These are phyloP conservation scores for Thecaphora frezii DNA, from an alignment of 1,284 basidiomycete species.

Conservation along the genomic window DNA sequence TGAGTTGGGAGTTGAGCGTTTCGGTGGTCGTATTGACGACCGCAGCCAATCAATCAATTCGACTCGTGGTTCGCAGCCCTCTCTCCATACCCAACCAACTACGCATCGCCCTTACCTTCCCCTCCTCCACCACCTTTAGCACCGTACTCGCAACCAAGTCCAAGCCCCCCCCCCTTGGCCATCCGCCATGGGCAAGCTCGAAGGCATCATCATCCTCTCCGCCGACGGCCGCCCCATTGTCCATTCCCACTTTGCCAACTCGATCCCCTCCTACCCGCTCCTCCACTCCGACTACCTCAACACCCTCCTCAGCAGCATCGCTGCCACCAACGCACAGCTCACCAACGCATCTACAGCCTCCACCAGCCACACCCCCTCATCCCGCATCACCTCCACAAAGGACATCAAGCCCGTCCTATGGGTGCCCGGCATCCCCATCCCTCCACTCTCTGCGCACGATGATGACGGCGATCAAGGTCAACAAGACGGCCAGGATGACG, in stretches of 20 bases:
- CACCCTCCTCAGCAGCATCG: constrained; percentile 64
- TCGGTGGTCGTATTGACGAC: too few relatives aligned
- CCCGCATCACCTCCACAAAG: constrained; percentile 29
- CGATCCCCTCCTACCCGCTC: constrained; percentile 75
- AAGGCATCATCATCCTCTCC: constrained; percentile 87
- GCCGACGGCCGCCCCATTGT: constrained; percentile 81
- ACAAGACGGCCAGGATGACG: constrained; percentile 10
- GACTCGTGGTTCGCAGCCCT: too few relatives aligned
- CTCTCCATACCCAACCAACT: too few relatives aligned
- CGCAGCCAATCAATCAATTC: too few relatives aligned
- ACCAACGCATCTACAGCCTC: constrained; percentile 6
- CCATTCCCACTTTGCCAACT: constrained; percentile 83
- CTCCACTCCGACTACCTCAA: constrained; percentile 84
- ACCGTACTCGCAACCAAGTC: too few relatives aligned
- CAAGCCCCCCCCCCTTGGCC: too few relatives aligned
- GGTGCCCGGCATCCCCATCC: constrained; percentile 41
- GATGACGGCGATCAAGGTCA: constrained; percentile 19
- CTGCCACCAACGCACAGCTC: constrained; percentile 31
- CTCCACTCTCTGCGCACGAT: constrained; percentile 15
- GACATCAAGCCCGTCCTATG: constrained; percentile 41
- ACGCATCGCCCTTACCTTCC: too few relatives aligned
- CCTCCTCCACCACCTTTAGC: too few relatives aligned
- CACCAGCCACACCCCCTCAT: constrained; percentile 1
- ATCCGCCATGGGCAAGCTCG: constrained; percentile 62
- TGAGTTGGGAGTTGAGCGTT: too few relatives aligned